phyloP scores from a whole-genome alignment of 306 rosid genomes.

The Aeschynomene evenia region DNA sequence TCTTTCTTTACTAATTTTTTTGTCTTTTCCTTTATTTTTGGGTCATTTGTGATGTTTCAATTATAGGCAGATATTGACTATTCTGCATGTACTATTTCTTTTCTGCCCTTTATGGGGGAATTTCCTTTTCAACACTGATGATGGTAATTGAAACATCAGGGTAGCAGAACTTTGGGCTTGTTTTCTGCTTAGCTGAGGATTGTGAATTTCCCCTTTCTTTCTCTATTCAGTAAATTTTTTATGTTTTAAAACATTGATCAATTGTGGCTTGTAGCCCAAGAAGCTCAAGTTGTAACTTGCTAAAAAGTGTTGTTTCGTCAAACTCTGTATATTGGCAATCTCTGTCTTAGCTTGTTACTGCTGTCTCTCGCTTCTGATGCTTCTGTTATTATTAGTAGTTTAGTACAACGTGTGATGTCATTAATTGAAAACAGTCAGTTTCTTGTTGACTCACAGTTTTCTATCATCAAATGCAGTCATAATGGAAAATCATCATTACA shows the following conservation, averaged over 20 bases:
- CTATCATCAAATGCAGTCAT: conserved; percentile 29
- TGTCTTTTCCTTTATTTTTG: conserved; percentile 21
- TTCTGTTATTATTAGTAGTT: conserved; percentile 21
- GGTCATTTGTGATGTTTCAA: conserved; percentile 17
- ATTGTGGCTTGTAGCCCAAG: conserved; percentile 14
- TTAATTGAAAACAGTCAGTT: conserved; percentile 17
- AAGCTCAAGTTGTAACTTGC: conserved; percentile 24
- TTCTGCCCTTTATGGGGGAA: conserved; percentile 5
- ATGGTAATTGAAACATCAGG: conserved; percentile 18
- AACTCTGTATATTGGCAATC: conserved; percentile 21
- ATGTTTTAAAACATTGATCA: conserved; percentile 23
- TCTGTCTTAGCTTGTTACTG: conserved; percentile 29
- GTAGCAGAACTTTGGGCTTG: conserved; percentile 1
- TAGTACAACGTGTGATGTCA: conserved; percentile 6
- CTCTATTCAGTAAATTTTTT: conserved; percentile 6
- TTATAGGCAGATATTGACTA: conserved; percentile 5
- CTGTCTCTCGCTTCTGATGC: conserved; percentile 22
- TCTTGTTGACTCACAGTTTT: conserved; percentile 23
- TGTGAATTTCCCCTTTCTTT: conserved; percentile 14
- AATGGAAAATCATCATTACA: conserved; percentile 24
- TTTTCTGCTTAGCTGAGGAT: conserved; percentile 9
- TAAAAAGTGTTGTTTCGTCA: conserved; percentile 31
- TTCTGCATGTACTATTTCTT: conserved; percentile 16
- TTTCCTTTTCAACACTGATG: conserved; percentile 28
- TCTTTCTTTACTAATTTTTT: conserved; percentile 7